Evolutionary conservation across 2,329 filamentous ascomycete genomes (phyloP), one percentile per base, ranked within the genome.

Genomic region (Zymoseptoria pseudotritici): DNA sequence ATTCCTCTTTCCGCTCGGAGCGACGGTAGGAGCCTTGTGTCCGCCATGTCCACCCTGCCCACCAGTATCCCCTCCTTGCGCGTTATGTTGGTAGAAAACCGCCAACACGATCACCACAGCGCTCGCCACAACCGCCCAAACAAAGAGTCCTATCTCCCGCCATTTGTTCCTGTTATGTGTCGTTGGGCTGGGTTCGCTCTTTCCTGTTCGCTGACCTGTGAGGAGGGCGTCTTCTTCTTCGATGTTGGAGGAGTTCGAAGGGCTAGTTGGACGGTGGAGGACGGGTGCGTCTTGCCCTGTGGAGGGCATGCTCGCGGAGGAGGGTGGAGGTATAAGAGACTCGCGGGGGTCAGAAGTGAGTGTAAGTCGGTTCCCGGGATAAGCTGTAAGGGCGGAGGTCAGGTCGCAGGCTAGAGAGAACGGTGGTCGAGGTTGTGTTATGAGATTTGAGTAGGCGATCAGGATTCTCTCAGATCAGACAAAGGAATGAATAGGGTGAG

Each of bases 101-200:
- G 89, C 89, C 20, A 96, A 81, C 31, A 96, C 78, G 66, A 96
- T 85, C 56, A 96, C 86, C 53, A 83, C 83, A 6, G 86, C 84
- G 0, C 91, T 96, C 19, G 91, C 91, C 22, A 93, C 68, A 17
- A 94, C 75, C 4, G 91, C 91, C 91, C 92, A 96, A 54, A 83
- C 76, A 71, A 96, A 92, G 63, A 96, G 77, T 22, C 87, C 83
- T 56, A 89, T 74, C 72, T 97, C 90, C 63, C 88, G 84, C 84
- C 85, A 88, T 71, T 82, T 56, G 22, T 56, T 62, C 54, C 54
- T 80, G 58, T 83, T 73, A 73, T 83, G 83, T 61, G 74, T 74
- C 58, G 77, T 74, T 53, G 63, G 57, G 69, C 65, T 64, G 29
- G 58, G 57, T 66, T 69, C 58, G 63, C 64, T 53, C 53, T 69